Evolutionary conservation across 345 rosid genomes (phyloP).

Genomic region (Angophora floribunda): DNA sequence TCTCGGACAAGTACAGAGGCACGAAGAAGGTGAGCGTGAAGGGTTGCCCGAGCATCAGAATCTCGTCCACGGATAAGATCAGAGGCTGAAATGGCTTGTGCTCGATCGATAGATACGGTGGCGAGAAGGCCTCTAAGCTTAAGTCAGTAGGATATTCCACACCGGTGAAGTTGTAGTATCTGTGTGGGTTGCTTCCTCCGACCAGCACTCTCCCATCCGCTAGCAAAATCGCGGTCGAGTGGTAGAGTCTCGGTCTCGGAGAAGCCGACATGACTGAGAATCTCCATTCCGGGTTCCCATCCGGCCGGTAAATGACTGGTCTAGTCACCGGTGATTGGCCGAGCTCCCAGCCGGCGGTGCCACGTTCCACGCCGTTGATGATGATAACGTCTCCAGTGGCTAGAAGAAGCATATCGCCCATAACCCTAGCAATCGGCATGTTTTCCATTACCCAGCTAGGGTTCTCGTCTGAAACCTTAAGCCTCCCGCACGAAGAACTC

Average conservation of each 20-base stretch:
- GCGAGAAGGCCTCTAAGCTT: constrained; percentile 66
- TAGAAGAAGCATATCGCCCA: constrained; percentile 82
- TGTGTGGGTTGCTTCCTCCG: constrained; percentile 79
- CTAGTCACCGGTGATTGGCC: constrained; percentile 31
- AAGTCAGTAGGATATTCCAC: constrained; percentile 68
- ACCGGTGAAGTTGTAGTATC: constrained; percentile 45
- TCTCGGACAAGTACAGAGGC: constrained; percentile 6
- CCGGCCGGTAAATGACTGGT: constrained; percentile 50
- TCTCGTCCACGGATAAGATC: constrained; percentile 10
- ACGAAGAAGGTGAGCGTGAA: constrained; percentile 23
- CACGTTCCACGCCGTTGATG: constrained; percentile 52
- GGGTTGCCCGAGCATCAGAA: constrained; percentile 11
- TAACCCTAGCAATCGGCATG: constrained; percentile 70
- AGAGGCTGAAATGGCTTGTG: constrained; percentile 25
- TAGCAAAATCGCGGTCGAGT: constrained; percentile 56
- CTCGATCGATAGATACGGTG: constrained; percentile 44
- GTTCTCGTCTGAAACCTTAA: constrained; percentile 24
- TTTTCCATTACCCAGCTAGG: constrained; percentile 67
- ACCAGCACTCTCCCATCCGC: constrained; percentile 63
- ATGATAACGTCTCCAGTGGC: constrained; percentile 62
- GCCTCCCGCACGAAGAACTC: constrained; percentile 54
- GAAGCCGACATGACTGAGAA: constrained; percentile 45
- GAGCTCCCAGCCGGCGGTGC: constrained; percentile 75
- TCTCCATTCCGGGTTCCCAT: not conserved
- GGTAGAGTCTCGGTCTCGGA: constrained; percentile 59